phyloP scores from a whole-genome alignment of 805 yeast species.

The Saitoella complicata region DNA sequence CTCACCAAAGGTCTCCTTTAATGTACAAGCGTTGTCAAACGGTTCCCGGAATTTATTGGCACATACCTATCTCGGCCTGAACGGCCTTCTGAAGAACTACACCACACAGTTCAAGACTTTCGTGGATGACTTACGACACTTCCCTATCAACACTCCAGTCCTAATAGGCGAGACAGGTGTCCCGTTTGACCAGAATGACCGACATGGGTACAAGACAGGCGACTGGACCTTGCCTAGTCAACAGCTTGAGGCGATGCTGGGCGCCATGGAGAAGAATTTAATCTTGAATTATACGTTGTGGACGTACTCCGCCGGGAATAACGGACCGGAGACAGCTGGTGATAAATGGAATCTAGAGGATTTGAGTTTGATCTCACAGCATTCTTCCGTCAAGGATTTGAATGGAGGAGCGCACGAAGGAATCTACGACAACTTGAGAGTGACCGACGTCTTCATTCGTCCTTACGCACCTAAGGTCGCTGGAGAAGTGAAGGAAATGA shows the following conservation, averaged over 20 bases:
- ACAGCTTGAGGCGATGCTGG: slow-evolving; percentile 70
- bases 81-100: neutral
- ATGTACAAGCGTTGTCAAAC: neutral
- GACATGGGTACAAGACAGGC: slow-evolving; percentile 49
- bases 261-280: slow-evolving; percentile 54
- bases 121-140: neutral
- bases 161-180: slow-evolving; percentile 90
- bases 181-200: slow-evolving; percentile 89
- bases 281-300: slow-evolving; percentile 64
- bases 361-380: slow-evolving; percentile 21
- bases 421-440: too few species aligned
- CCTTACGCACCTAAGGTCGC: too few species aligned
- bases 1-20: neutral
- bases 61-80: neutral
- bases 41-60: neutral
- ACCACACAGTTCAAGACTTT: neutral
- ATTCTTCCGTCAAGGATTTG: too few species aligned
- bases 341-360: slow-evolving; percentile 92
- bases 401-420: too few species aligned
- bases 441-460: too few species aligned
- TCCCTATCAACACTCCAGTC: slow-evolving; percentile 35
- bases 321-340: slow-evolving; percentile 56
- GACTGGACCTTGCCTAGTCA: slow-evolving; percentile 56
- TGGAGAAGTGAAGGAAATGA: too few species aligned
- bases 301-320: slow-evolving; percentile 63